Conservation (phyloP, 1,284 basidiomycete genomes). For the Austroboletus niveus region DNA sequence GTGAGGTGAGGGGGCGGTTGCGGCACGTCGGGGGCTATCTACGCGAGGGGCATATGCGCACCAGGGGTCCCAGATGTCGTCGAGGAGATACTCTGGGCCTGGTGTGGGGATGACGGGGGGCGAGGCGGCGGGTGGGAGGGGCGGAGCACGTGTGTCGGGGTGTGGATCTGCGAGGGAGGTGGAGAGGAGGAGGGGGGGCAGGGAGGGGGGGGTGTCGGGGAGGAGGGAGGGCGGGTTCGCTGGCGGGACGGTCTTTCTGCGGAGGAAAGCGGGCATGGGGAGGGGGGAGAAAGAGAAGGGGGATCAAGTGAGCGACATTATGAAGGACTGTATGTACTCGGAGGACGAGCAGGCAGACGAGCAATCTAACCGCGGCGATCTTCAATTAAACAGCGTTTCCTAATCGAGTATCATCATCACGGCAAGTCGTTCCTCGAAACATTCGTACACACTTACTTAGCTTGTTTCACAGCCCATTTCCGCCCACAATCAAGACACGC, state of each 20-base stretch:
- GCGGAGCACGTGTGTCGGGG: background rate
- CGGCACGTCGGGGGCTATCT: background rate
- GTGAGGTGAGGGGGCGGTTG: background rate
- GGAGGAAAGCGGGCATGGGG: conserved; percentile 51
- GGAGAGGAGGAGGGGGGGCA: conserved; percentile 41
- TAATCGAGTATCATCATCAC: conserved; percentile 5
- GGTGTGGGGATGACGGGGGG: conserved; percentile 7
- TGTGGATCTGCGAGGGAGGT: conserved; percentile 17
- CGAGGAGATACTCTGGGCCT: background rate
- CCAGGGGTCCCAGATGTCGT: conserved; percentile 29
- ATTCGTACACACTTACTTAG: background rate
- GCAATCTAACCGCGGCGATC: conserved; percentile 18
- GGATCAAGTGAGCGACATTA: conserved; percentile 10
- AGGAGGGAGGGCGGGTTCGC: background rate
- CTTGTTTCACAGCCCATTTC: conserved; percentile 10
- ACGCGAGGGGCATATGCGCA: conserved; percentile 6
- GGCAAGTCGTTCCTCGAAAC: conserved; percentile 13
- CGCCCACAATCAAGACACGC: conserved; percentile 13
- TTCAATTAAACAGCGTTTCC: conserved; percentile 13
- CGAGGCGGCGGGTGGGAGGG: conserved; percentile 18
- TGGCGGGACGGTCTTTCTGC: conserved; percentile 36
- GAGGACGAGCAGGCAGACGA: background rate
- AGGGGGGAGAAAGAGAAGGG: background rate
- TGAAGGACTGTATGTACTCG: background rate
- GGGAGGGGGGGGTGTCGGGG: conserved; percentile 20